Evolutionary conservation across 352 stramenopile species (phyloP), one percentile per base, ranked within the genome.

Genomic region (Phytophthora ohioensis): DNA sequence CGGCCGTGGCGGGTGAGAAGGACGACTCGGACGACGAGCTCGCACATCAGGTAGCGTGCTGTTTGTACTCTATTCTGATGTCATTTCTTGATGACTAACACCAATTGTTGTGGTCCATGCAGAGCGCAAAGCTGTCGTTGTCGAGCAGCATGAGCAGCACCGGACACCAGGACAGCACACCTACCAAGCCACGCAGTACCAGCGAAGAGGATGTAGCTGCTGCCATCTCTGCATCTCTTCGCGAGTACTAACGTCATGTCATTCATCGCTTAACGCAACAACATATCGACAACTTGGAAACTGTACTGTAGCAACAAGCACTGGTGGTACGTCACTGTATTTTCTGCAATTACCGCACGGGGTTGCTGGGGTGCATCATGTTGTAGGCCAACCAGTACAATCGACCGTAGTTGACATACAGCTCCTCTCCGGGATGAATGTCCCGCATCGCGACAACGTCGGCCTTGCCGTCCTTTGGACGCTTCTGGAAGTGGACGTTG

Each of bases 301-400:
- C 9, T 36, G 27, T 38, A 53, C 39, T 36, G 21, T 53, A 46
- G 41, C 41, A 27, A 46, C 41, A 46, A 38, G 39, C 30, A 36
- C 34, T 46, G 51, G 38, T 59, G 59, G 39, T 60, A 59, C 48
- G 59, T 60, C 38, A 32, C 55, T 59, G 48, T 57, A 53, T 67
- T 60, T 34, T 64, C 41, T 49, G 15, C 32, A 38, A 12, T 62
- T 82, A 90, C 51, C 79, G 71, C 27, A 93, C 76, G 31, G 82
- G 83, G 38, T 73, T 80, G 32, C 81, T 75, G 9, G 81, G 81
- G 46, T 91, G 80, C 64, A 87, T 71, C 38, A 93, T 69, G 63
- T 93, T 93, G 76, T 91, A 91, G 12, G 76, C 85, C 38, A 93
- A 49, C 88, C 88, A 95, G 71, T 95, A 95, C 17, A 91, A 76